Base-by-base conservation (phyloP, 1,139 yeast species). In the Pichia sp. region DNA sequence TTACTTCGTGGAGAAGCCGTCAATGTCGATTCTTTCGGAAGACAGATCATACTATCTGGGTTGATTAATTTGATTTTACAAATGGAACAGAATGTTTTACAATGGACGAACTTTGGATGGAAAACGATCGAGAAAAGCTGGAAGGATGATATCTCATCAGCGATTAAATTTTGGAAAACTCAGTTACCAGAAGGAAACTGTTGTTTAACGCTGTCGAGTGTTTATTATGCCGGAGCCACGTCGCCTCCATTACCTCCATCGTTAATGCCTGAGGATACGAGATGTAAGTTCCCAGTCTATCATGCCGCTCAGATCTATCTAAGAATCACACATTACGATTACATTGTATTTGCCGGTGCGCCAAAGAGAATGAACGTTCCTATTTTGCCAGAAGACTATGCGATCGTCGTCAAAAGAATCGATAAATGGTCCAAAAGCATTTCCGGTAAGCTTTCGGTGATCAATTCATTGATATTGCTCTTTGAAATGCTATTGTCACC, bases 331-430 rank as follows among this genome's bases (percentile, higher is more conserved):
- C 87, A 85, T 50, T 81, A 83, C 60, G 95, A 87, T 62, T 77
- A 83, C 51, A 85, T 86, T 47, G 81, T 85, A 9, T 85, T 72
- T 60, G 83, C 91, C 7, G 96, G 96, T 1, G 84, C 88, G 0
- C 91, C 93, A 0, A 78, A 81, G 48, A 75, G 86, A 54, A 82
- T 84, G 79, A 86, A 86, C 61, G 91, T 84, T 22, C 74, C 73
- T 38, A 82, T 86, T 2, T 75, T 79, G 9, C 61, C 66, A 17
- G 74, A 77, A 47, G 90, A 76, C 61, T 77, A 73, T 58, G 70
- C 67, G 51, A 66, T 71, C 34, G 85, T 77, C 17, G 78, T 70
- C 47, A 67, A 69, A 31, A 77, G 77, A 59, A 66, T 82, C 38
- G 67, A 62, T 35, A 74, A 73, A 58, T 83, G 84, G 83, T 63